These are phyloP conservation scores for Emergomyces orientalis DNA, from an alignment of 2,329 filamentous ascomycete genomes.

Conservation along the genomic window DNA sequence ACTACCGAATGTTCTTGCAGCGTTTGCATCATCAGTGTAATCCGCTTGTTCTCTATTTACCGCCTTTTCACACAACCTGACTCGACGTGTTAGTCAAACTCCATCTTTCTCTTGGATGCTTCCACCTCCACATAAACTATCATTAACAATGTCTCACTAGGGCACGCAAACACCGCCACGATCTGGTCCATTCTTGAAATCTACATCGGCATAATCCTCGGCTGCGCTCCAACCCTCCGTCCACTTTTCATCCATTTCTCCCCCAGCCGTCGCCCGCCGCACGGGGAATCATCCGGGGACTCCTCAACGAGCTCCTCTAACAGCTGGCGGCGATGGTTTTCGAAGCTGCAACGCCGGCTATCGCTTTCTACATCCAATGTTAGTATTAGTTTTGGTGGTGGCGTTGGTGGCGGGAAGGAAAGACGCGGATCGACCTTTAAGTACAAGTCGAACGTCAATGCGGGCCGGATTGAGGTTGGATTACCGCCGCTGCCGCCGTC, in stretches of 20 bases:
- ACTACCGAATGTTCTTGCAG: conserved; percentile 13
- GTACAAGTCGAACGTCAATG: neutral
- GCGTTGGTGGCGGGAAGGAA: neutral
- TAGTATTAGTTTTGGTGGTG: neutral
- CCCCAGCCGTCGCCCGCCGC: conserved; percentile 9
- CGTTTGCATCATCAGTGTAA: conserved; percentile 24
- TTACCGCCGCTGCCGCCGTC: neutral
- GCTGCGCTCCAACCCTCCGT: conserved; percentile 24
- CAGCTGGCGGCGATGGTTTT: neutral
- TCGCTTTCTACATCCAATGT: neutral
- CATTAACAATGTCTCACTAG: conserved; percentile 9
- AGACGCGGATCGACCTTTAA: neutral
- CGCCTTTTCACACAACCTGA: conserved; percentile 7
- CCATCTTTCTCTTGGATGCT: neutral
- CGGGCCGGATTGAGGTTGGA: neutral
- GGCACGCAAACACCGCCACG: conserved; percentile 19
- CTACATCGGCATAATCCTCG: conserved; percentile 23
- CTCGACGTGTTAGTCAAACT: neutral
- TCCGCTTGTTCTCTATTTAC: conserved; percentile 22
- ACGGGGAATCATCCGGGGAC: neutral
- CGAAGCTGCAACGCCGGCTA: neutral
- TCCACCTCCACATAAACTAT: neutral
- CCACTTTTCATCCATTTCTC: conserved; percentile 24
- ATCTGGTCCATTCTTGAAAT: conserved; percentile 25
- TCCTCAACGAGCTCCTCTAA: neutral